A percentile compares a stretch with the other conserved stretches of the same genome.
Conservation (phyloP, 2,329 filamentous ascomycete species). For the Aspergillus hiratsukae region DNA sequence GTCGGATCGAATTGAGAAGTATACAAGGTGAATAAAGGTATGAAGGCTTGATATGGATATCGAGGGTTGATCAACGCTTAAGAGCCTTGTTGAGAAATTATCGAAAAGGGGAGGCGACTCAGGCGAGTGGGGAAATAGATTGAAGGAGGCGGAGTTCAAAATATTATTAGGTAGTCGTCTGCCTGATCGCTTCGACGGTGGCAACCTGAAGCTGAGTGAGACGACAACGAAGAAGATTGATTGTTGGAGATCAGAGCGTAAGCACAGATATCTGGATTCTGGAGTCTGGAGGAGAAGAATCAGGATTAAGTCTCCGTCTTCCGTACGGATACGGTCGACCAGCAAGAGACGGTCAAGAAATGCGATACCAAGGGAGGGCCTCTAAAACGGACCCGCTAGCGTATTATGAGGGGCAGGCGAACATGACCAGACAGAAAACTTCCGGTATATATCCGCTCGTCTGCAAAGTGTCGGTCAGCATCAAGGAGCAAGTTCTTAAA, state of each 20-base stretch:
- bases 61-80: not conserved
- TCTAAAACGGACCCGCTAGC: not conserved
- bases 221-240: not conserved
- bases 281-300: not conserved
- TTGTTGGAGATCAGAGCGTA: not conserved
- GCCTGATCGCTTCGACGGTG: not conserved
- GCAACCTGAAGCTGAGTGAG: not conserved
- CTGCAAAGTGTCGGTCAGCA: not conserved
- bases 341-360: not conserved
- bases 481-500: not conserved
- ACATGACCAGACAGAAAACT: no score
- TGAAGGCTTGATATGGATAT: slow-evolving; percentile 2
- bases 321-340: not conserved
- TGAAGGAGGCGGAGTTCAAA: not conserved
- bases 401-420: not conserved
- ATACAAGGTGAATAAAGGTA: slow-evolving; percentile 5
- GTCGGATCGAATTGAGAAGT: slow-evolving; percentile 2
- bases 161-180: not conserved
- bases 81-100: not conserved
- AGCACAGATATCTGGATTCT: no score
- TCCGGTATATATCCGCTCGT: not conserved
- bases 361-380: not conserved
- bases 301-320: not conserved
- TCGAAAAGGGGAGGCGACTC: not conserved
- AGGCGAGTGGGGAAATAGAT: not conserved